Evolutionary conservation across 129 eudicot species (phyloP), one percentile per base, ranked within the genome.

Genomic region (Pulicaria dysenterica): DNA sequence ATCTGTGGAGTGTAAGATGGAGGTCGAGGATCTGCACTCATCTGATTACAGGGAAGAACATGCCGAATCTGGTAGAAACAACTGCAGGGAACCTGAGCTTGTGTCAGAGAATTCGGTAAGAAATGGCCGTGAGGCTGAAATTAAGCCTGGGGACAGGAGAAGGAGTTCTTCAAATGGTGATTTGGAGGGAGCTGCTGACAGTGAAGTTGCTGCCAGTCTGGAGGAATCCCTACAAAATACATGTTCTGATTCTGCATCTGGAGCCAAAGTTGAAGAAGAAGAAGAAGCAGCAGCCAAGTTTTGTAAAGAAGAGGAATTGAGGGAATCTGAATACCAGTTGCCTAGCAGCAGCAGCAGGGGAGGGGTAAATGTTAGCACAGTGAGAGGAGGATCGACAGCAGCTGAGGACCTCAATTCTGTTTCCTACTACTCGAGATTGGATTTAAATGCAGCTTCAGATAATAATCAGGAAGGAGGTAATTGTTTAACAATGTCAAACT

Each of bases 1-100:
- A 12, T 79, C 83, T 19, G 72, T 77, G 17, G 88, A 75, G 13
- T 74, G 79, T 38, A 87, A 79, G 80, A 79, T 69, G 82, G 92
- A 81, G 19, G 91, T 73, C 0, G 88, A 69, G 59, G 76, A 85
- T 37, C 69, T 73, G 53, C 80, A 63, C 41, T 79, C 81, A 34
- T 73, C 76, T 51, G 87, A 80, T 46, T 9, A 47, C 39, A 62
- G 70, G 19, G 82, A 65, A 64, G 78, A 70, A 31, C 66, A 64
- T 31, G 67, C 56, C 53, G 88, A 72, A 67, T 70, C 85, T 50
- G 85, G 64, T 54, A 58, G 72, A 43, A 72, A 36, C 15, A 73
- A 69, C 7, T 75, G 53, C 31, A 61, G 48, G 38, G 80, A 66
- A 65, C 50, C 69, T 41, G 78, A 55, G 76, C 57, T 47, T 56